Evolutionary conservation across 345 rosid genomes (phyloP), one percentile per base, ranked within the genome.

Genomic region (Linum tenue): DNA sequence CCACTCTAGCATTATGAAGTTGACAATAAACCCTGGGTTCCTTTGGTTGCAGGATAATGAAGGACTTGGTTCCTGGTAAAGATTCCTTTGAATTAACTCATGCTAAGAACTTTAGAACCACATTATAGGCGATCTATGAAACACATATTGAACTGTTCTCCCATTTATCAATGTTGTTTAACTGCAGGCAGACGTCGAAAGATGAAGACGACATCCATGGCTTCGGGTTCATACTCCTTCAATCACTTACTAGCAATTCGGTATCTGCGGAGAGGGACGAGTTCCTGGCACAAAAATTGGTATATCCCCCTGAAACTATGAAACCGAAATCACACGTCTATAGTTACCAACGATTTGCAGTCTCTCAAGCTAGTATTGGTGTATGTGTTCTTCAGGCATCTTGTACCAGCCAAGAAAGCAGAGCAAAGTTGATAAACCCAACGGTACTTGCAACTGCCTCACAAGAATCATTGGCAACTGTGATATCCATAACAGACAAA

Each of bases 121-220:
- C 11, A 56, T 56, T 56, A 56, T n/a, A 31, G 17, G 60, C 10
- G 31, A n/a, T n/a, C 31, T 16, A 57, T 22, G 37, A 57, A 36
- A 22, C 60, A 57, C 17, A 1, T 3, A 11, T 2, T 57, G 9
- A 17, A 57, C 35, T 57, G 15, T 17, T 15, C 37, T 44, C 12
- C 12, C 51, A 9, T 7, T 14, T 4, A 2, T 44, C 12, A 2
- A 7, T 44, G 10, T 44, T 44, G 7, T 7, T 9, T 8, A 44
- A 12, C 67, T 70, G 56, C 78, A 67, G 79, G 83, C 77, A 79
- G 71, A 67, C 73, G 78, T 61, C 64, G 53, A 77, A 39, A 51
- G 61, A 79, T 62, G 86, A 79, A 50, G 86, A 82, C 64, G 86
- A 79, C 69, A 76, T 76, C 43, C 75, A 76, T 56, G 77, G 83